Evolutionary conservation across 352 stramenopile genomes (phyloP), one percentile per base, ranked within the genome.

Genomic region (Halophytophthora polymorphica): DNA sequence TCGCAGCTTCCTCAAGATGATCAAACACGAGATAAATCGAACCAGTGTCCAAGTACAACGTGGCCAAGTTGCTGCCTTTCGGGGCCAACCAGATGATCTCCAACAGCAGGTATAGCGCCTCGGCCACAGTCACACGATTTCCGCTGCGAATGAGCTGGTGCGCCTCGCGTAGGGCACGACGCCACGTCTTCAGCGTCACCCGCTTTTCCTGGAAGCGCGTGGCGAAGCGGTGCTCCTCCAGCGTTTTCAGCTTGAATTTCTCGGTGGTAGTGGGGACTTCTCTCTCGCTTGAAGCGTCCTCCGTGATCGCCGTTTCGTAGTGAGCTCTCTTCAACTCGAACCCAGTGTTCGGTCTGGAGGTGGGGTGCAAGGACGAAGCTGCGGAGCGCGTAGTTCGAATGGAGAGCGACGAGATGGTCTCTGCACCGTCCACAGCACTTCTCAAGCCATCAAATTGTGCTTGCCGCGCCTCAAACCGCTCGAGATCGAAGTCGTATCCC

Each of bases 21-120:
- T 74, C 56, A 15, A 83, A 83, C 4, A 40, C 55, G 12, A 88
- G 53, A 19, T 85, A 88, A 29, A 84, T 74, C 3, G 71, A 80
- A 6, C 77, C 77, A 29, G 52, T 43, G 23, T 88, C 80, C 44
- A 85, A 58, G 53, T 73, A 77, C 19, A 85, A 41, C 15, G 50
- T 53, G 11, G 63, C 48, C 22, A 83, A 49, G 14, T 61, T 49
- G 14, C 64, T 69, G 6, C 49, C 62, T 25, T 23, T 33, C 21
- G 77, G 77, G 15, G 52, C 53, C 17, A 86, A 47, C 34, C 58
- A 77, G 48, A 73, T 67, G 14, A 86, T 67, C 49, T 88, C 77
- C 15, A 88, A 45, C 19, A 88, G 51, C 18, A 86, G 19, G 40
- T 84, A 88, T 23, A 88, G 51, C 6, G 77, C 77, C 21, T 81